Evolutionary conservation across 179 eudicot genomes (phyloP).

Genomic region (Amaranthus tricolor): DNA sequence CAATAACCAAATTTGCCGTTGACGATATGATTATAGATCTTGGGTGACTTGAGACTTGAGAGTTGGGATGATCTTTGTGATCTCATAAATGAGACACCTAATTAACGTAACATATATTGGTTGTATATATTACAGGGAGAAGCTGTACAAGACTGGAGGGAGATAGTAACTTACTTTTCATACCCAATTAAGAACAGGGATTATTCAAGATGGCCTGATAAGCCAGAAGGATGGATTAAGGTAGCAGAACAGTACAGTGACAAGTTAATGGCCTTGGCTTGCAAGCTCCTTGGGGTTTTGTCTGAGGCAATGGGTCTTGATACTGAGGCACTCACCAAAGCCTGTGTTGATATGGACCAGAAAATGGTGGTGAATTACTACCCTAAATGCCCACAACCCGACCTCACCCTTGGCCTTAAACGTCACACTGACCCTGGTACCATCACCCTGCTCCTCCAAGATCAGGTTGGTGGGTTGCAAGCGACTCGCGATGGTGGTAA

Average conservation of each 20-base stretch:
- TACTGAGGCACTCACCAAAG: constrained; percentile 70
- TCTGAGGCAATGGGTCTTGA: constrained; percentile 92
- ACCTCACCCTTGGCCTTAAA: constrained; percentile 73
- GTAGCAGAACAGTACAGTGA: constrained; percentile 65
- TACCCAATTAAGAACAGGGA: constrained; percentile 66
- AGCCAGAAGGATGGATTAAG: constrained; percentile 78
- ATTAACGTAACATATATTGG: not conserved
- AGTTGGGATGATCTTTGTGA: not conserved
- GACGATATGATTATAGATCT: too few relatives aligned
- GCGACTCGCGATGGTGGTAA: constrained; percentile 76
- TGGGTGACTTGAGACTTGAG: too few relatives aligned
- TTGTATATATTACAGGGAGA: constrained; percentile 50
- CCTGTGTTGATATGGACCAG: constrained; percentile 93
- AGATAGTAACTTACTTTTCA: constrained; percentile 80
- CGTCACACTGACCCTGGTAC: constrained; percentile 82
- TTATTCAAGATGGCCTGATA: constrained; percentile 92
- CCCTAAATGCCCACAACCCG: constrained; percentile 89
- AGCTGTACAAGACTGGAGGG: constrained; percentile 83
- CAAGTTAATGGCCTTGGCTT: constrained; percentile 62
- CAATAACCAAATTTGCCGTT: too few relatives aligned
- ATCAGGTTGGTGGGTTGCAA: constrained; percentile 74
- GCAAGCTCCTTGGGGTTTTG: constrained; percentile 72
- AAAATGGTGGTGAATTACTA: constrained; percentile 85
- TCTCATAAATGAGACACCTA: not conserved
- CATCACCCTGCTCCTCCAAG: constrained; percentile 71